Base-by-base conservation (phyloP, 163 green algal genomes). In the Scenedesmus sp. region DNA sequence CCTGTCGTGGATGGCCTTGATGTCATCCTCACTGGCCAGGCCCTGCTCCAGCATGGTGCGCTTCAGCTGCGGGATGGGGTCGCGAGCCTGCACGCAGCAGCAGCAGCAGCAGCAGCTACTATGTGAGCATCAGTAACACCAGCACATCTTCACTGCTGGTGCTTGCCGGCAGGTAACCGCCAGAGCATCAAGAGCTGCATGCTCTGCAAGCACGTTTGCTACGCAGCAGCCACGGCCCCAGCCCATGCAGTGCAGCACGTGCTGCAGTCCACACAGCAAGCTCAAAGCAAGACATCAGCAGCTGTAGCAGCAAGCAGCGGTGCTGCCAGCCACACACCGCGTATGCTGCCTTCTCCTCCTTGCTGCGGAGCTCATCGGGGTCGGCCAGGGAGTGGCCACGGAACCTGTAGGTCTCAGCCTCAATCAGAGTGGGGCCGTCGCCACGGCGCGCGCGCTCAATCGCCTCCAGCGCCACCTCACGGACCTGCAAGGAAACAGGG, bases 391-490 rank as follows among this genome's bases (percentile, higher is more conserved):
- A 99, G 95, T 99, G 98, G 89, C 98, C 98, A 56, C 98, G 93
- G 97, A 99, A 99, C 88, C 98, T 96, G 97, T 99, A 99, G 0
- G 98, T 99, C 94, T 99, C 97, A 2, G 92, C 95, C 96, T 99
- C 98, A 85, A 99, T 99, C 68, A 99, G 96, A 0, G 98, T 99
- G 84, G 98, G 98, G 22, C 98, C 98, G 37, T 99, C 98, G 61
- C 98, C 98, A 42, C 95, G 92, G 20, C 98, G 95, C 5, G 98
- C 98, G 30, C 98, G 95, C 76, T 92, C 97, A 33, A 99, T 96
- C 1, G 98, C 98, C 92, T 99, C 97, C 90, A 95, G 79, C 9
- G 97, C 98, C 46, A 98, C 97, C 93, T 98, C 95, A 15, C 95
- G 93, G 83, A 99, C 96, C 96, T 97, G 88, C 37, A 84, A 13